Conservation (phyloP, 371 early-diverging fungal genomes). For the Basidiobolus heterosporus region DNA sequence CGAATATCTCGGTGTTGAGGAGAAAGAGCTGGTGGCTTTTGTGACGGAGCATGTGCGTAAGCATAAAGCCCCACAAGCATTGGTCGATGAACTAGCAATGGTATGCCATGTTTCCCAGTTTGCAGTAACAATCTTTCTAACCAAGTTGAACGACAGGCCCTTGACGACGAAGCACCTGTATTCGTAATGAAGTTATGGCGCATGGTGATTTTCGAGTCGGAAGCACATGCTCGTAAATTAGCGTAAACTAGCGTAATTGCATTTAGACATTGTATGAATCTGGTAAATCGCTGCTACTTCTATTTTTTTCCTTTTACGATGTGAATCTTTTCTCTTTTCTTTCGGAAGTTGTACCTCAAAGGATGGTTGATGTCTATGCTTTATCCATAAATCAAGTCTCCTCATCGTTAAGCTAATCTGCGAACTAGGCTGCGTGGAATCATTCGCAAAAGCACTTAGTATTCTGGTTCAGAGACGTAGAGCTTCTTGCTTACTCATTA, state of each 20-base stretch:
- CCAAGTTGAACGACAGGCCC: constrained; percentile 23
- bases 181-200: constrained; percentile 76
- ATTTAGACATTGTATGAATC: no score
- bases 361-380: no score
- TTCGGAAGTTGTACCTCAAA: no score
- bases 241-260: not conserved
- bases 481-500: no score
- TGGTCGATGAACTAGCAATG: constrained; percentile 49
- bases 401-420: no score
- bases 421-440: no score
- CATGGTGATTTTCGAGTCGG: constrained; percentile 71
- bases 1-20: constrained; percentile 55
- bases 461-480: no score
- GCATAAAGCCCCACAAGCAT: constrained; percentile 26
- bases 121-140: not conserved
- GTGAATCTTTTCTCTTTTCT: no score
- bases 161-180: constrained; percentile 64
- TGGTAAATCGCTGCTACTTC: no score
- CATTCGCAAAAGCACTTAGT: no score
- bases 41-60: constrained; percentile 43
- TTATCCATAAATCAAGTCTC: no score
- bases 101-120: constrained; percentile 18
- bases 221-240: constrained; percentile 32
- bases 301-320: no score
- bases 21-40: constrained; percentile 50